phyloP scores from a whole-genome alignment of 192 early-diverging fungal genomes.

The Backusella sp. region DNA sequence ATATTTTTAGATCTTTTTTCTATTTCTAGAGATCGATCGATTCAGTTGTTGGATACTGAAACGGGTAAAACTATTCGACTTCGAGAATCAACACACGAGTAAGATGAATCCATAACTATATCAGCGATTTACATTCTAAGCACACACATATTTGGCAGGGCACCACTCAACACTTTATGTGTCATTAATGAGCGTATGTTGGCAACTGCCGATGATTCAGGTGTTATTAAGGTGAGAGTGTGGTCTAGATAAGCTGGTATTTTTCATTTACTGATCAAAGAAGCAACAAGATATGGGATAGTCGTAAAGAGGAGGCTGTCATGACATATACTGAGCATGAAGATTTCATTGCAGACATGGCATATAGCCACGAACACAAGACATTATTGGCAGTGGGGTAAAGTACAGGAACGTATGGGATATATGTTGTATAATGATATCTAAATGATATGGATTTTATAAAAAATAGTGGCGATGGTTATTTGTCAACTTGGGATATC shows the following conservation, averaged over 20 bases:
- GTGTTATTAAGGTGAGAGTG: constrained; percentile 70
- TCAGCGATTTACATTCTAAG: background rate
- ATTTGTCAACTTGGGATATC: constrained; percentile 87
- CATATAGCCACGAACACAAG: constrained; percentile 64
- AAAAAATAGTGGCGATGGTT: constrained; percentile 79
- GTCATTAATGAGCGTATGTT: constrained; percentile 73
- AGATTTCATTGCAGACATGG: constrained; percentile 92
- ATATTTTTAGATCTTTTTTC: background rate
- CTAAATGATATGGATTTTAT: no score
- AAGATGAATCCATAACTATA: constrained; percentile 15
- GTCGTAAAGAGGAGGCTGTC: constrained; percentile 69
- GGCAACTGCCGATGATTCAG: constrained; percentile 92
- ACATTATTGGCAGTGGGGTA: constrained; percentile 78
- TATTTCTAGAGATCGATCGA: constrained; percentile 83
- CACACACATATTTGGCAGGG: constrained; percentile 35
- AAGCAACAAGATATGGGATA: constrained; percentile 80
- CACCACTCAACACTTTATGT: constrained; percentile 79
- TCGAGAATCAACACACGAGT: constrained; percentile 82
- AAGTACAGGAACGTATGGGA: background rate
- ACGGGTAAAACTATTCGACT: constrained; percentile 68
- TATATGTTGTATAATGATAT: background rate
- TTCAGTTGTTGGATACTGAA: constrained; percentile 72
- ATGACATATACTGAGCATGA: constrained; percentile 82
- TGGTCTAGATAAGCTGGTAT: background rate
- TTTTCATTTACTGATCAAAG: background rate